Conservation (phyloP, 257 asterid species). For the Petrea volubilis region DNA sequence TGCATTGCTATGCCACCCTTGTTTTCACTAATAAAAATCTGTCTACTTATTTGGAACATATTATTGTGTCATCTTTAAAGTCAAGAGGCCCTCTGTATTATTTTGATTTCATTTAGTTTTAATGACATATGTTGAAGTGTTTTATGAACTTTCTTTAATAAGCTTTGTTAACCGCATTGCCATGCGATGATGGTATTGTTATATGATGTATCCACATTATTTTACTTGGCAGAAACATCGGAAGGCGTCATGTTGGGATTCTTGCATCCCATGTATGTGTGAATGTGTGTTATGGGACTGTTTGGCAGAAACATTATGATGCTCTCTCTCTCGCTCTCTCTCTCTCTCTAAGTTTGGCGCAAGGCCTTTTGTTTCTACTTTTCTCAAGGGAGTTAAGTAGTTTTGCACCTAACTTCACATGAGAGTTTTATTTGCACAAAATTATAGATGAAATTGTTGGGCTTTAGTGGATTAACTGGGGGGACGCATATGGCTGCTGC, state of each 20-base stretch:
- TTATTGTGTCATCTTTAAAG: constrained; percentile 9
- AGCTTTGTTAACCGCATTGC: background rate
- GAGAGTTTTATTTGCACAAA: too few relatives aligned
- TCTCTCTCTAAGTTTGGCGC: too few relatives aligned
- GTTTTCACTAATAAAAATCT: constrained; percentile 36
- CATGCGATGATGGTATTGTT: background rate
- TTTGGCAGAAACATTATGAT: too few relatives aligned
- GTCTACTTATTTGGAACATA: constrained; percentile 22
- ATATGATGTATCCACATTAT: background rate
- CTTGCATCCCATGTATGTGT: background rate
- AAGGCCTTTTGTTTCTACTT: too few relatives aligned
- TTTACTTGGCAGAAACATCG: background rate
- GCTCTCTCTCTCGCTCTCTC: too few relatives aligned
- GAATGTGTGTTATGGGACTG: background rate
- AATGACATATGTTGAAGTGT: background rate
- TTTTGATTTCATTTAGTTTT: background rate
- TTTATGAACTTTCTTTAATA: constrained; percentile 4
- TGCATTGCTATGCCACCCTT: constrained; percentile 17
- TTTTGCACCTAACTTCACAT: too few relatives aligned
- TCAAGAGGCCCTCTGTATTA: background rate
- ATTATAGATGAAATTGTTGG: too few relatives aligned
- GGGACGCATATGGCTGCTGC: background rate
- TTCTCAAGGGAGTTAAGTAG: too few relatives aligned
- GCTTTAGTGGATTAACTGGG: background rate
- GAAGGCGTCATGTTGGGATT: background rate